Base-by-base conservation (phyloP, 2,329 filamentous ascomycete genomes). In the Paradendryphiella salina region DNA sequence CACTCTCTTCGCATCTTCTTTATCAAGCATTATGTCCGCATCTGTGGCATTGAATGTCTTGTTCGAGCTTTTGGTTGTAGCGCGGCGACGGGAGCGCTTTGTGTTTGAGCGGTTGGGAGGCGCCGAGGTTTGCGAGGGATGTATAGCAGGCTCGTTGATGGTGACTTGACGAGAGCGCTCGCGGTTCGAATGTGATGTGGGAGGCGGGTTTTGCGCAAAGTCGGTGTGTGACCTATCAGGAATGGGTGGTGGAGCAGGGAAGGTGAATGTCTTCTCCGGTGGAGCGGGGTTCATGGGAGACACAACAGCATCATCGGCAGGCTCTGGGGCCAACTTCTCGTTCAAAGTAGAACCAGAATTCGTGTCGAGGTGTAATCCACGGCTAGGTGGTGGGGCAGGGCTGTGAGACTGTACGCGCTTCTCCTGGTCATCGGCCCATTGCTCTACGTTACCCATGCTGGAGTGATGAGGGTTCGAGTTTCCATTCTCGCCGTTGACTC, bases 1-100 rank as follows among this genome's bases (percentile, higher is more conserved):
- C 60, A 97, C 75, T 62, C 89, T 87, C 70, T 96, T 92, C 1
- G 91, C 89, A 60, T 95, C 89, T 5, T 82, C 81, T 46, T 83
- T 84, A 21, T 82, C 81, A 45, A 96, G 80, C 59, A 96, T 61
- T 8, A 59, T 56, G 20, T 66, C 77, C 43, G 96, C 90, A 55
- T 96, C 92, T 1, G 80, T 76, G 11, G 81, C 80, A 46, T 81
- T 77, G 60, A 86, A 84, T 1, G 83, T 83, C 34, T 84, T 82
- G 26, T 83, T 82, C 61, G 83, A 88, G 52, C 83, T 82, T 73
- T 84, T 87, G 32, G 88, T 92, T 21, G 85, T 87, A 1, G 83
- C 85, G 26, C 89, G 82, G 38, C 87, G 85, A 47, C 83, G 77
- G 17, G 83, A 84, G 20, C 65, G 61, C 44, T 64, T 67, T 0